Conservation (phyloP, 495 filamentous ascomycete genomes). For the Aspergillus incahuasiensis region DNA sequence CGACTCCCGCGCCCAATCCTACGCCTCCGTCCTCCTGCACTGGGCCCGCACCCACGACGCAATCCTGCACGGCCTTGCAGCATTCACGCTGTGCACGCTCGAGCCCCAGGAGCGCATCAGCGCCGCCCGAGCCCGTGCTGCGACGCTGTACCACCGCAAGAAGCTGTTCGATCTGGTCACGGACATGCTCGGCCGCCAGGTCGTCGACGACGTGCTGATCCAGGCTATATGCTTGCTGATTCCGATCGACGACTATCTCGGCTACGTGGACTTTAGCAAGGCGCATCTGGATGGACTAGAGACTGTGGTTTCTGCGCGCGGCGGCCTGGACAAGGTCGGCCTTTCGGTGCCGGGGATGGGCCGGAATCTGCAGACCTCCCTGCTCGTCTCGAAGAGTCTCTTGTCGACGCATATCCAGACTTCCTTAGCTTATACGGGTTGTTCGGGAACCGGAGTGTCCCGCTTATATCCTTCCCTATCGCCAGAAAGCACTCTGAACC, state of each 20-base stretch:
- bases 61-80: conserved; percentile 1
- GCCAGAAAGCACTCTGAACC: neutral
- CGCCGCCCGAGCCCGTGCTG: neutral
- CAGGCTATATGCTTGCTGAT: neutral
- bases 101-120: neutral
- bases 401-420: neutral
- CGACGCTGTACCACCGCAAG: neutral
- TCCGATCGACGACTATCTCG: neutral
- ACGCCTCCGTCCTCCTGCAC: neutral
- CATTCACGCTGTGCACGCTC: neutral
- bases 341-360: neutral
- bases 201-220: neutral
- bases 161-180: neutral
- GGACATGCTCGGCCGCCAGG: neutral
- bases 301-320: no score
- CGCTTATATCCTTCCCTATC: no score
- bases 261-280: neutral
- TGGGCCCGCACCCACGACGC: neutral
- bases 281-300: neutral
- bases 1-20: neutral
- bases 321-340: neutral
- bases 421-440: neutral
- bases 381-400: neutral
- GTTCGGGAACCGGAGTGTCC: no score
- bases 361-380: neutral